Conservation (phyloP, 1,284 basidiomycete species). For the Leccinum solheimii region DNA sequence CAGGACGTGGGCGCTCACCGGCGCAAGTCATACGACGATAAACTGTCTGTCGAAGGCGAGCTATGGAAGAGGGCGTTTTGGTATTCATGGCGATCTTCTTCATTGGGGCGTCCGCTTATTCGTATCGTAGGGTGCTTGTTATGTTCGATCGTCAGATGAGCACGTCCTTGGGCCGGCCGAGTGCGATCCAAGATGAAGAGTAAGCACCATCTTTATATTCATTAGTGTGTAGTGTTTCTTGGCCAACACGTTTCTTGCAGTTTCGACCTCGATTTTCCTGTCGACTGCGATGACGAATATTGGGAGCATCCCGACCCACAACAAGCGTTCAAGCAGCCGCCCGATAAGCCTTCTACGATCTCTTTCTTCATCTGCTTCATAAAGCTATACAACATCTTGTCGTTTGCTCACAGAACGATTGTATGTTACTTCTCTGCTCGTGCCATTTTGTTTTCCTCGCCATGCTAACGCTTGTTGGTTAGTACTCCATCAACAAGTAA, state of each 20-base stretch:
- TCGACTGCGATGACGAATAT: constrained; percentile 76
- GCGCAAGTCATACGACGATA: constrained; percentile 42
- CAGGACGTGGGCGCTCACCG: constrained; percentile 71
- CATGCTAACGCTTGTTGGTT: constrained; percentile 2
- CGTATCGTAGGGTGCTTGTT: constrained; percentile 55
- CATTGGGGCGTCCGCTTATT: background rate
- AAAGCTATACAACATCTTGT: constrained; percentile 67
- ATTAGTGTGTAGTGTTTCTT: background rate
- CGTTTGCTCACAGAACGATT: constrained; percentile 63
- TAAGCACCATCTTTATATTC: constrained; percentile 36
- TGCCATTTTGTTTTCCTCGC: background rate
- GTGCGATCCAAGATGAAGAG: constrained; percentile 86
- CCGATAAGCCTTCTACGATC: constrained; percentile 51
- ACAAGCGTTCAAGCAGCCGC: constrained; percentile 56
- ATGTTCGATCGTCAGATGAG: constrained; percentile 66
- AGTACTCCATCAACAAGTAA: constrained; percentile 79
- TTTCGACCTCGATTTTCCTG: constrained; percentile 72
- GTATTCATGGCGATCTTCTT: constrained; percentile 38
- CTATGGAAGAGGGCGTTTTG: constrained; percentile 82
- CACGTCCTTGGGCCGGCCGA: constrained; percentile 74
- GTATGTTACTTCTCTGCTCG: constrained; percentile 39
- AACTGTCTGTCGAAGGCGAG: constrained; percentile 56
- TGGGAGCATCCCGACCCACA: constrained; percentile 62
- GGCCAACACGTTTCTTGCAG: constrained; percentile 34
- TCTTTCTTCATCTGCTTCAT: constrained; percentile 58